phyloP scores from a whole-genome alignment of 495 filamentous ascomycete species.

The Umbilicaria muhlenbergii region DNA sequence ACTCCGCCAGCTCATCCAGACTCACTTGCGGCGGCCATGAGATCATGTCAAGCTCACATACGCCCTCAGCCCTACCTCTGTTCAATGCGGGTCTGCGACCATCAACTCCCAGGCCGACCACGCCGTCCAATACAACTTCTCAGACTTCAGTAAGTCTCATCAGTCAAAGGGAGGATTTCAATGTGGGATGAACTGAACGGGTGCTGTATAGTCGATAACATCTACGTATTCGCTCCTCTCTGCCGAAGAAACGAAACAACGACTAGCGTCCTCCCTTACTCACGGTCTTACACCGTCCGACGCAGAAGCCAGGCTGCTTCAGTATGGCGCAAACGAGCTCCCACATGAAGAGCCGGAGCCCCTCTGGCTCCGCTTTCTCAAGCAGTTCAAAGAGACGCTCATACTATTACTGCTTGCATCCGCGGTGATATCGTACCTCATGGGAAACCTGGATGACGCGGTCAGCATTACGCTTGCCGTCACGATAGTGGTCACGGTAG shows the following conservation, averaged over 20 bases:
- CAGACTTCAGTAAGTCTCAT: constrained; percentile 9
- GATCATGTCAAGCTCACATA: constrained; percentile 44
- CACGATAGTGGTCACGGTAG: constrained; percentile 90
- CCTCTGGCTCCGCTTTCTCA: constrained; percentile 83
- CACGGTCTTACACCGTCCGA: constrained; percentile 69
- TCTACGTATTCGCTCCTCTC: constrained; percentile 48
- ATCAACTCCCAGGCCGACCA: constrained; percentile 22
- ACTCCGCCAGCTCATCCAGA: constrained; percentile 3
- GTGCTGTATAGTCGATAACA: constrained; percentile 33
- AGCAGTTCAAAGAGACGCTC: constrained; percentile 88
- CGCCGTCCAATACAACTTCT: constrained; percentile 16
- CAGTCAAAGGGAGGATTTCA: too few relatives aligned
- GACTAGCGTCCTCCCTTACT: constrained; percentile 65
- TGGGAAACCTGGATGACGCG: constrained; percentile 93
- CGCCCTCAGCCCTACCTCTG: constrained; percentile 36
- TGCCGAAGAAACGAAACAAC: constrained; percentile 59
- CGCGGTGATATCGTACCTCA: constrained; percentile 75
- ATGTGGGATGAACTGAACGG: not conserved
- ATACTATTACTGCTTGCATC: constrained; percentile 82
- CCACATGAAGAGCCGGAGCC: constrained; percentile 88
- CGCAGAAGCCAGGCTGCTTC: constrained; percentile 58
- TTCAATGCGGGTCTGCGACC: constrained; percentile 31
- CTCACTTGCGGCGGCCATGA: constrained; percentile 20
- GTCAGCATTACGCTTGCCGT: constrained; percentile 90
- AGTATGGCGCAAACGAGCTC: constrained; percentile 85